These are phyloP conservation scores for Xylariales sp. DNA, from an alignment of 2,329 filamentous ascomycete species.

Conservation along the genomic window DNA sequence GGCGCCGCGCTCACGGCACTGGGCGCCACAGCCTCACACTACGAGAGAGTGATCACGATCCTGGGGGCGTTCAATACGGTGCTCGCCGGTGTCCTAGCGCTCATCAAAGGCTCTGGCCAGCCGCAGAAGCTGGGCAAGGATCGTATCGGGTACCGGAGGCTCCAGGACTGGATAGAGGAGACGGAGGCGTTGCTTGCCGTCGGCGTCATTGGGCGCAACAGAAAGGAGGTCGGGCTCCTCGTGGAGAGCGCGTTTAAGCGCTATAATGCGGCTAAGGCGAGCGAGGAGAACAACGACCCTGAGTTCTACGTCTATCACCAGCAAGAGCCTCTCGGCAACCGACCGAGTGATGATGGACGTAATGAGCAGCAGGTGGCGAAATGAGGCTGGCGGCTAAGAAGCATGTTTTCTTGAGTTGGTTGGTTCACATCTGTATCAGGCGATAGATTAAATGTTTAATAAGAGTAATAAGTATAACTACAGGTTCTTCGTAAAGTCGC, in stretches of 20 bases:
- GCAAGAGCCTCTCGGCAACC: slow-evolving; percentile 35
- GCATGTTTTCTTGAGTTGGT: background rate
- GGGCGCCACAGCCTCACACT: slow-evolving; percentile 58
- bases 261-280: slow-evolving; percentile 57
- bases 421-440: background rate
- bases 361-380: background rate
- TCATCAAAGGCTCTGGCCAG: slow-evolving; percentile 63
- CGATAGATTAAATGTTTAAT: background rate
- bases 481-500: no score
- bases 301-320: slow-evolving; percentile 52
- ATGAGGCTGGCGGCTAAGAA: background rate
- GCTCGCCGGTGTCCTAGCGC: slow-evolving; percentile 70
- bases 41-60: slow-evolving; percentile 64
- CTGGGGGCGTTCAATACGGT: slow-evolving; percentile 72
- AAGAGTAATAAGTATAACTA: background rate
- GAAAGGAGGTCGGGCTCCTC: slow-evolving; percentile 56
- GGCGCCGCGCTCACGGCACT: slow-evolving; percentile 61
- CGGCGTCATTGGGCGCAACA: slow-evolving; percentile 56
- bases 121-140: slow-evolving; percentile 61
- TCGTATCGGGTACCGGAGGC: slow-evolving; percentile 57
- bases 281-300: slow-evolving; percentile 55
- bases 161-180: slow-evolving; percentile 67
- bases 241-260: slow-evolving; percentile 57
- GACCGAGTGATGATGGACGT: slow-evolving; percentile 29
- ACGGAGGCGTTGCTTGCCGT: slow-evolving; percentile 59